Conservation (phyloP, 2,329 filamentous ascomycete genomes). For the Exophiala spinifera region DNA sequence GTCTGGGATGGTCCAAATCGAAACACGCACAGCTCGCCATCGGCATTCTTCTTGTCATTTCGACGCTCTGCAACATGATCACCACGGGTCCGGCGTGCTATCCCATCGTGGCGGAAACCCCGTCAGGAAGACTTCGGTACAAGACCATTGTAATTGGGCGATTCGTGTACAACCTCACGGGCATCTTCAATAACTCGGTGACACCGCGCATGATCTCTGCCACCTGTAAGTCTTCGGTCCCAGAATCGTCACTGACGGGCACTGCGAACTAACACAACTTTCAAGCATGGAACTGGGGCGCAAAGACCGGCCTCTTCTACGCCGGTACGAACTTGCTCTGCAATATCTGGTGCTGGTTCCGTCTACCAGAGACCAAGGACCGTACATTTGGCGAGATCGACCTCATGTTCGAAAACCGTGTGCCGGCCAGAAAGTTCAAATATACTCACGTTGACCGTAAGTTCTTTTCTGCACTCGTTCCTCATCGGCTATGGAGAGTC, state of each 20-base stretch:
- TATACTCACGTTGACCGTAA: conserved; percentile 16
- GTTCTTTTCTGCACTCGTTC: background rate
- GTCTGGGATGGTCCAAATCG: conserved; percentile 31
- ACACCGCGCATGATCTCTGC: conserved; percentile 33
- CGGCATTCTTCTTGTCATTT: conserved; percentile 46
- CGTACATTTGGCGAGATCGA: conserved; percentile 45
- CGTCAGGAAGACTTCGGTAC: conserved; percentile 53
- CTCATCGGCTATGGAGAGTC: background rate
- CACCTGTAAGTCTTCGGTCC: conserved; percentile 9
- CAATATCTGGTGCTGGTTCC: conserved; percentile 33
- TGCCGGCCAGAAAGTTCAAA: conserved; percentile 32
- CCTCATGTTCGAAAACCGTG: conserved; percentile 45
- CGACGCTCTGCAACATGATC: conserved; percentile 55
- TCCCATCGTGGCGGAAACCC: conserved; percentile 52
- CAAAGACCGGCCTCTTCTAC: conserved; percentile 36
- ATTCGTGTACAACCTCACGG: conserved; percentile 50
- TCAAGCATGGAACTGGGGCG: conserved; percentile 33
- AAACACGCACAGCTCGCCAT: conserved; percentile 33
- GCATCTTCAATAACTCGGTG: conserved; percentile 46
- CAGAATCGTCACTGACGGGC: background rate
- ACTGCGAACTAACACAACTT: background rate
- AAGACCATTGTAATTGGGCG: conserved; percentile 56
- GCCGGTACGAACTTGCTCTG: conserved; percentile 31
- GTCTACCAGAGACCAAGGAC: conserved; percentile 30
- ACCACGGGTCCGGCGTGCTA: conserved; percentile 56